phyloP scores from a whole-genome alignment of 2,329 filamentous ascomycete genomes.

The Epichloe glyceriae region DNA sequence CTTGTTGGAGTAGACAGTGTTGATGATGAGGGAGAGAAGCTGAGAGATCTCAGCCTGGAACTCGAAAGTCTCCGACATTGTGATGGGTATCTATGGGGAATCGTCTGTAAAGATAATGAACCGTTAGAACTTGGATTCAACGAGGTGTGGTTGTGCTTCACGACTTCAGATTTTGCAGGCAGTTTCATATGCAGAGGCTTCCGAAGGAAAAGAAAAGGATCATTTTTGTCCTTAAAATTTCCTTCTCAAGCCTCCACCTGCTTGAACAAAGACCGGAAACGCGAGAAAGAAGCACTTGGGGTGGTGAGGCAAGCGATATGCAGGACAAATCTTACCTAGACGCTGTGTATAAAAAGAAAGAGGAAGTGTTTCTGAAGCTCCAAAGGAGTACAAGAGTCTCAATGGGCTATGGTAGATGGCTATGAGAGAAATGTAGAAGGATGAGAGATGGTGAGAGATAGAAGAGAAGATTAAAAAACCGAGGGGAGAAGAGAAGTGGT shows the following conservation, averaged over 20 bases:
- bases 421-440: conserved; percentile 6
- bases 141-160: background rate
- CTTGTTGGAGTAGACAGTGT: conserved; percentile 99
- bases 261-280: background rate
- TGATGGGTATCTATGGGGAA: conserved; percentile 32
- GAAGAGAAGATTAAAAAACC: conserved; percentile 11
- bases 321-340: conserved; percentile 11
- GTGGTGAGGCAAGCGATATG: background rate
- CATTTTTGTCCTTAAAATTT: too few relatives aligned
- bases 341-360: conserved; percentile 8
- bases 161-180: background rate
- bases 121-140: background rate
- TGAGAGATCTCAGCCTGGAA: conserved; percentile 99
- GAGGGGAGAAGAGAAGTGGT: conserved; percentile 13
- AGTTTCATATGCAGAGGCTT: background rate
- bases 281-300: background rate
- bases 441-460: conserved; percentile 11
- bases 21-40: conserved; percentile 98
- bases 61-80: conserved; percentile 97
- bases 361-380: conserved; percentile 4
- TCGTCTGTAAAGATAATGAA: conserved; percentile 8
- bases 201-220: background rate
- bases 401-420: conserved; percentile 7
- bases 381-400: conserved; percentile 10
- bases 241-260: background rate